Evolutionary conservation across 495 filamentous ascomycete species (phyloP), one percentile per base, ranked within the genome.

Genomic region (Penicillium coffeae): DNA sequence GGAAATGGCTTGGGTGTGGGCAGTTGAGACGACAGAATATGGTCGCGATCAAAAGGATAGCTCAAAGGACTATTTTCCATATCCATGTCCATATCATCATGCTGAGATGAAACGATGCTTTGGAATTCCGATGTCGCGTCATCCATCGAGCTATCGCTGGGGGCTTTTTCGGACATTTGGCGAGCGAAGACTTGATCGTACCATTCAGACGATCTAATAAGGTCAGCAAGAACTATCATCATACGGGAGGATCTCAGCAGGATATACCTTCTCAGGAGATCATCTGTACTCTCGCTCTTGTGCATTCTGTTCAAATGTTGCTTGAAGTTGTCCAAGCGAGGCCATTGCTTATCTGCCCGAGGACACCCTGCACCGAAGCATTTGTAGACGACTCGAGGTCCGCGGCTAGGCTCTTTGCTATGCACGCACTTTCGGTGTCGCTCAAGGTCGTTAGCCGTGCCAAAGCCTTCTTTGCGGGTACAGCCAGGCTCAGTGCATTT

Each of bases 281-380:
- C 52, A 4, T 78, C 72, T 2, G 75, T 56, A 50, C 84, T 72
- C 25, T 77, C 69, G 3, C 78, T 72, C 16, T 64, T 60, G 66
- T 98, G 92, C 60, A 93, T 85, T n/a, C 87, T 81, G 47, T 76
- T 77, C 37, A 95, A 74, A 56, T 98, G 93, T 47, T 87, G 84
- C 58, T 83, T 84, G 66, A 96, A 98, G 54, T 98, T 98, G 64
- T 98, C 93, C 42, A 86, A 65, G 7, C 93, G 81, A 8, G 88
- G 90, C 88, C 92, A 96, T 36, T 77, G 72, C 68, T 96, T 96
- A 14, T 76, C 70, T 44, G 80, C 83, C 16, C 77, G 81, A 21
- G 73, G 74, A 55, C 91, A 95, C 42, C 70, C 62, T 38, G 66
- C 75, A 5, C 85, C 74, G 46, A 72, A 70, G 58, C 90, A 96